Base-by-base conservation (phyloP, 1,284 basidiomycete species). In the Ustilago vetiveriae region DNA sequence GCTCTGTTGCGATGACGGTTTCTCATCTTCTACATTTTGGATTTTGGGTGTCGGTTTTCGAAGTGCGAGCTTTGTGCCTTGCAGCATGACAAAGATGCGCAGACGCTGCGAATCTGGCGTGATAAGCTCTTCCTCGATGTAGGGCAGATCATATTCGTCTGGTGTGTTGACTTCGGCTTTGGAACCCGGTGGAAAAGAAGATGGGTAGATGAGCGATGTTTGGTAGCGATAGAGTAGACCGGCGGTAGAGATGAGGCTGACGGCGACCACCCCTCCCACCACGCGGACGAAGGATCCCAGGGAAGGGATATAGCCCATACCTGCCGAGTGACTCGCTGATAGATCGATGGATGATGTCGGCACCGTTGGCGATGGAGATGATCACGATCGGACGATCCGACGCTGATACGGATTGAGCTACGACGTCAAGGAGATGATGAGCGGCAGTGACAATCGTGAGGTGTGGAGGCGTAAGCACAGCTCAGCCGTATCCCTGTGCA, bases 141-240 rank as follows among this genome's bases (percentile, higher is more conserved):
- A 82, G 8, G 77, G 76, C 23, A 82, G 29, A 24, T 72, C 74
- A 47, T 72, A 80, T 37, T 62, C 58, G 45, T 79, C 77, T 1
- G 80, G 80, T 10, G 78, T 75, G 27, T 56, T 57, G 47, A 78
- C 74, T 27, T 75, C 46, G 13, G 73, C 69, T 37, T 79, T 72
- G 17, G 74, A 75, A 7, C 78, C 79, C 3, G 72, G 19, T 10
- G 80, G 80, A 53, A 82, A 74, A 6, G 64, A 68, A 14, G 75
- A 51, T 2, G 79, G 78, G 45, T 82, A 82, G 49, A 82, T 77
- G 43, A 82, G 68, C 16, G 70, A 71, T 2, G 73, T 64, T 50
- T 82, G 80, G 52, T 81, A 81, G 42, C 73, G 62, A 52, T 76
- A 82, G 17, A 82, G 65, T 16, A 82, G 70, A 4, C 72, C 74